Conservation (phyloP, 2,329 filamentous ascomycete species). For the Venturia carpophila region DNA sequence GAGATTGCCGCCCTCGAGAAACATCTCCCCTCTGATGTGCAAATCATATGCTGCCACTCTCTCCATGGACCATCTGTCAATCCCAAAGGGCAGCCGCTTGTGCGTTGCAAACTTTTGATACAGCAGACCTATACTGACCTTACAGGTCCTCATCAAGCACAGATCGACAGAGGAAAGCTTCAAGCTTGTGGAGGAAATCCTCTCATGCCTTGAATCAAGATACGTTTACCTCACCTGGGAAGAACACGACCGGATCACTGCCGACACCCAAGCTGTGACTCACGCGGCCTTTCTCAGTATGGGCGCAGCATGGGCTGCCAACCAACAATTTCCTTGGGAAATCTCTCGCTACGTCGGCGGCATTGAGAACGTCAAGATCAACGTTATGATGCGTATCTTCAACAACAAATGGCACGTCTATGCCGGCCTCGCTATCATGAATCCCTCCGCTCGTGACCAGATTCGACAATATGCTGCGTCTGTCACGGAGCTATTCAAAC, state of each 20-base stretch:
- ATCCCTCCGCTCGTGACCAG: constrained; percentile 83
- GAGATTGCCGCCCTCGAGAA: constrained; percentile 91
- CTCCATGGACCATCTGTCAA: constrained; percentile 90
- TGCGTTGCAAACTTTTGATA: constrained; percentile 37
- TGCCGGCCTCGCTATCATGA: constrained; percentile 91
- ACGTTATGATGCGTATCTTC: constrained; percentile 94
- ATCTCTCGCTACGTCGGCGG: constrained; percentile 90
- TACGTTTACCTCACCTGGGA: constrained; percentile 79
- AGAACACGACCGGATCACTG: constrained; percentile 93
- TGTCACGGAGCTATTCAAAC: constrained; percentile 89
- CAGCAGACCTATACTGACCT: neutral
- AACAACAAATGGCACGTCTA: constrained; percentile 99
- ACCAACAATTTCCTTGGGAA: constrained; percentile 95
- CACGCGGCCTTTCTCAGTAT: constrained; percentile 95
- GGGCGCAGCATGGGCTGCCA: constrained; percentile 96
- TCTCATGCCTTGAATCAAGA: constrained; percentile 77
- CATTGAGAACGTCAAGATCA: constrained; percentile 99
- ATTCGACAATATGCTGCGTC: constrained; percentile 90
- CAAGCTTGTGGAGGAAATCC: constrained; percentile 67
- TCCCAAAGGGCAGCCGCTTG: constrained; percentile 79
- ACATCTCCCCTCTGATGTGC: constrained; percentile 77
- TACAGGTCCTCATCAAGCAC: constrained; percentile 76
- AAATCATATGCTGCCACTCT: constrained; percentile 93
- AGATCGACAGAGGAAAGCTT: constrained; percentile 72
- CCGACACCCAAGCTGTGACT: constrained; percentile 95